Percentiles rank a stretch among this genome's conserved stretches.
Conservation (phyloP, 2,329 filamentous ascomycete genomes). For the Trichophyton mentagrophytes region DNA sequence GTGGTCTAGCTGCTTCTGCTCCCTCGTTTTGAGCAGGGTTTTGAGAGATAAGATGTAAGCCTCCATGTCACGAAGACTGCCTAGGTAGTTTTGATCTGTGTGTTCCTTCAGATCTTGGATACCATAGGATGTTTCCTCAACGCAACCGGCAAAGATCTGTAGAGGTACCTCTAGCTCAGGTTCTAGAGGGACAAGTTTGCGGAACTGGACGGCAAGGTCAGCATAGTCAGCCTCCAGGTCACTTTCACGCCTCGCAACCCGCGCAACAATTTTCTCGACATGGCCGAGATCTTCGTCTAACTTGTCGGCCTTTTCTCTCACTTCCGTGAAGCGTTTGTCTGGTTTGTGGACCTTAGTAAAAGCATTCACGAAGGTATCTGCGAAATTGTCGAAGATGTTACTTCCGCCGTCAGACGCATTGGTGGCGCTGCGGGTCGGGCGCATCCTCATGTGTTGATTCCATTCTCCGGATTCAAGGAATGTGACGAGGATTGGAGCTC, state of each 20-base stretch:
- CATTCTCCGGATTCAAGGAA: constrained; percentile 91
- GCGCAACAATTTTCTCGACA: constrained; percentile 88
- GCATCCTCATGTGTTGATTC: constrained; percentile 86
- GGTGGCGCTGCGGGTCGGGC: constrained; percentile 52
- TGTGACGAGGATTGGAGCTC: constrained; percentile 66
- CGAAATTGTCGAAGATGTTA: constrained; percentile 84
- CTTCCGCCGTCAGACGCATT: constrained; percentile 34
- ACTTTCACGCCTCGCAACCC: constrained; percentile 73
- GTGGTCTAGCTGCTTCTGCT: constrained; percentile 96
- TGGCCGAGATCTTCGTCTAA: constrained; percentile 85
- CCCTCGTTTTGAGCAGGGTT: constrained; percentile 75
- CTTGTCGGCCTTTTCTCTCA: constrained; percentile 83
- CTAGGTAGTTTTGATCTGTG: constrained; percentile 91
- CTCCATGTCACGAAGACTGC: constrained; percentile 87
- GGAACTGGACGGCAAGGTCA: constrained; percentile 87
- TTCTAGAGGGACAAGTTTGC: constrained; percentile 80
- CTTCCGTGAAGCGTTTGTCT: constrained; percentile 87
- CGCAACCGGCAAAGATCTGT: constrained; percentile 72
- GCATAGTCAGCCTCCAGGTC: constrained; percentile 80
- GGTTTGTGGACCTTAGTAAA: constrained; percentile 95
- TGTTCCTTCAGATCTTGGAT: constrained; percentile 73
- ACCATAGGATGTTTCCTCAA: constrained; percentile 69
- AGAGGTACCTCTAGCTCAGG: constrained; percentile 71
- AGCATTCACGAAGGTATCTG: constrained; percentile 91
- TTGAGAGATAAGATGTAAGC: constrained; percentile 83